Conservation (phyloP, 306 rosid genomes). For the Purshia tridentata region DNA sequence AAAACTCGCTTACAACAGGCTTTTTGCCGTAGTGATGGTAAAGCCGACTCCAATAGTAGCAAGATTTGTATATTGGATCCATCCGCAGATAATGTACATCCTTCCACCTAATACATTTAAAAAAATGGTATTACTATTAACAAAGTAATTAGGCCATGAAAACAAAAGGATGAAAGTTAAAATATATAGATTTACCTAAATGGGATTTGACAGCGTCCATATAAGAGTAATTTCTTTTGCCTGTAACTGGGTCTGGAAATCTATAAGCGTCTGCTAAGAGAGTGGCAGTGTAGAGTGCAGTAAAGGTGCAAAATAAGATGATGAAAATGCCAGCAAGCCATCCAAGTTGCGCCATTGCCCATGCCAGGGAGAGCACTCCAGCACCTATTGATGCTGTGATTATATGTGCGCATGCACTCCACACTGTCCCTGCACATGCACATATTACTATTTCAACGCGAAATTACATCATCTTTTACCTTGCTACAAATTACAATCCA, state of each 20-base stretch:
- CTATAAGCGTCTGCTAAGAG: constrained; percentile 35
- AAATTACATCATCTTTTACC: too few species aligned
- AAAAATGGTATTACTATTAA: background rate
- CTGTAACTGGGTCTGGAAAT: constrained; percentile 27
- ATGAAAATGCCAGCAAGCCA: constrained; percentile 24
- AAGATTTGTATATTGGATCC: constrained; percentile 27
- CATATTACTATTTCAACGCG: background rate
- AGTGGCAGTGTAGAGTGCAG: constrained; percentile 19
- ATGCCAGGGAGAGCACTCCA: constrained; percentile 36
- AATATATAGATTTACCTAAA: constrained; percentile 11
- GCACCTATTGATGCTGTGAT: constrained; percentile 36
- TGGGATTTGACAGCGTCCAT: constrained; percentile 31
- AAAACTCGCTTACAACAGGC: constrained; percentile 20
- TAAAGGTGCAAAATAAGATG: constrained; percentile 21
- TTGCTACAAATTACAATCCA: too few species aligned
- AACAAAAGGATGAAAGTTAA: background rate
- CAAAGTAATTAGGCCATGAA: background rate
- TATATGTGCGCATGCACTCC: constrained; percentile 32
- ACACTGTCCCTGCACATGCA: constrained; percentile 23
- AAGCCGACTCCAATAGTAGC: constrained; percentile 25
- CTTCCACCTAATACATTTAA: constrained; percentile 14
- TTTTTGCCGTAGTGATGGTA: constrained; percentile 33
- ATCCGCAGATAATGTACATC: constrained; percentile 30
- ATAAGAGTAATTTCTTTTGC: constrained; percentile 34
- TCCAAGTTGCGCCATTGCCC: constrained; percentile 40